A percentile compares a stretch with the other conserved stretches of the same genome.
These are phyloP conservation scores for Pisolithus sp. DNA, from an alignment of 768 basidiomycete species.

Conservation along the genomic window DNA sequence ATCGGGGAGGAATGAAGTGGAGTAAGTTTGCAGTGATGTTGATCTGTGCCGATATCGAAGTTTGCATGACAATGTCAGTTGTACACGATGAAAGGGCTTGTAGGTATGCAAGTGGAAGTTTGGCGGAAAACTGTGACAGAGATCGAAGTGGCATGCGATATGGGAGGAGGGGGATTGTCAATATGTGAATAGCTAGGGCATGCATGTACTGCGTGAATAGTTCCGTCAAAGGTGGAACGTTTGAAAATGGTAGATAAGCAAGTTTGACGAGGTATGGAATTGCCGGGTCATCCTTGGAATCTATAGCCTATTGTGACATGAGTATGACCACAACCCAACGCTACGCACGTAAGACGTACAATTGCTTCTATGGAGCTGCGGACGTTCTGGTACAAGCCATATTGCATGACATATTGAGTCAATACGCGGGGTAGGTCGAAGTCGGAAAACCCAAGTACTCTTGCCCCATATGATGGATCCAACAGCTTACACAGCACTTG, in stretches of 20 bases:
- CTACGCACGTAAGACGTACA: conserved; percentile 34
- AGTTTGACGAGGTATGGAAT: conserved; percentile 25
- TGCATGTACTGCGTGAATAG: conserved; percentile 28
- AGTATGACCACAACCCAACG: background rate
- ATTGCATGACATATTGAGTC: conserved; percentile 40
- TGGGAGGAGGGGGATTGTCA: conserved; percentile 73
- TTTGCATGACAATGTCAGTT: conserved; percentile 24
- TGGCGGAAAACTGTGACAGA: conserved; percentile 58
- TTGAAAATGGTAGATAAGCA: conserved; percentile 17
- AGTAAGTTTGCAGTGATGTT: conserved; percentile 71
- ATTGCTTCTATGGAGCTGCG: conserved; percentile 26
- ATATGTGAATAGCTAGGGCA: conserved; percentile 45
- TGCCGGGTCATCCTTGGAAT: conserved; percentile 41
- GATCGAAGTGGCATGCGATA: conserved; percentile 60
- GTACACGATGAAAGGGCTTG: conserved; percentile 26
- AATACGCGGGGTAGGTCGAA: conserved; percentile 28
- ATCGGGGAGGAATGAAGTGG: conserved; percentile 58
- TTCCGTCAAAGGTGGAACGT: conserved; percentile 27
- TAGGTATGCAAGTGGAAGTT: conserved; percentile 49
- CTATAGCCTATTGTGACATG: conserved; percentile 39
- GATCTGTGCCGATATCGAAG: conserved; percentile 30
- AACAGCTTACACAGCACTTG: conserved; percentile 45
- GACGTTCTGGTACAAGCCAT: conserved; percentile 36
- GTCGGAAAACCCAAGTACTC: conserved; percentile 24
- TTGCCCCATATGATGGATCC: conserved; percentile 10